Evolutionary conservation across 75 land plant species (phyloP), one percentile per base, ranked within the genome.

Genomic region (Gnetum montanum): DNA sequence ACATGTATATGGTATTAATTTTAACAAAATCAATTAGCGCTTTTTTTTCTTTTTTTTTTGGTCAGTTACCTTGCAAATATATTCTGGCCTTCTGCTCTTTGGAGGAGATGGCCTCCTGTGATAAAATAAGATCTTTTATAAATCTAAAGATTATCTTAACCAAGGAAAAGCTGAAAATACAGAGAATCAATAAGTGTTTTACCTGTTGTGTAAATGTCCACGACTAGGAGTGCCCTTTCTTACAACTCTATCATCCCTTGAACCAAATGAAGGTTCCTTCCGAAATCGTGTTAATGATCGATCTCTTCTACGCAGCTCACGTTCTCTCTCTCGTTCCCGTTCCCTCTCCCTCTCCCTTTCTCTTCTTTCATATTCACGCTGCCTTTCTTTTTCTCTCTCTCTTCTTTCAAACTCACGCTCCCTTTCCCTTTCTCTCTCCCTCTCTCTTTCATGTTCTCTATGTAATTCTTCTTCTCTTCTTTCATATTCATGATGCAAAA

Each of bases 41-140:
- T n/a, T n/a, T n/a, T n/a, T n/a, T n/a, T n/a, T n/a, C n/a, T n/a
- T n/a, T n/a, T n/a, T n/a, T n/a, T n/a, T n/a, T n/a, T n/a, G n/a
- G n/a, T n/a, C n/a, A 58, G 69, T 68, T 79, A 95, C 99, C 89
- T 83, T 86, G 89, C 89, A 84, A 40, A 70, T 57, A 76, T 90
- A 95, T 46, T 95, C 99, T 65, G 82, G 78, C 78, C 79, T 81
- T 68, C 84, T 90, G 53, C 78, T 82, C 71, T 75, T 95, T 51
- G 59, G 64, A 52, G 97, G 99, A 22, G 97, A 84, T 47, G 61
- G 69, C 47, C 53, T 81, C 83, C 97, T 95, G 76, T 72, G 78
- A 67, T 44, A 70, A n/a, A n/a, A n/a, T n/a, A n/a, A n/a, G n/a
- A n/a, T n/a, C n/a, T n/a, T n/a, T n/a, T n/a, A n/a, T n/a, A n/a